Base-by-base conservation (phyloP, 2,329 filamentous ascomycete species). In the Pseudofabraea citricarpa region DNA sequence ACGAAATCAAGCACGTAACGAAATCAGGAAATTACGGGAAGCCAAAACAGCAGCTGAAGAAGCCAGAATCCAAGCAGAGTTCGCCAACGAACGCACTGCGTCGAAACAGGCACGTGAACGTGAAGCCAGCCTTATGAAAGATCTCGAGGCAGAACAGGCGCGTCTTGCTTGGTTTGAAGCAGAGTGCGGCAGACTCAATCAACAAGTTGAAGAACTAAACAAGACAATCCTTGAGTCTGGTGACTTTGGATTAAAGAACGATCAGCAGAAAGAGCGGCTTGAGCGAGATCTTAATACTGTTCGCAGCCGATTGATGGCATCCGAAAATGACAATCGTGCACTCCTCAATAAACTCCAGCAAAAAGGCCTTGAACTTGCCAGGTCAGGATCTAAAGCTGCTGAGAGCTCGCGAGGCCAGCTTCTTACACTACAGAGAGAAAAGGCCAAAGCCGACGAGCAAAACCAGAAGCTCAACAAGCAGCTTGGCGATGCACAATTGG, bases 341-440 rank as follows among this genome's bases (percentile, higher is more conserved):
- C 72, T 98, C n/a, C 75, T 97, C 52, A 97, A 96, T 69, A 97
- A 97, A 66, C 75, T 98, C 15, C 91, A 97, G 58, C 91, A 97
- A 59, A 97, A 97, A 71, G 93, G 94, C 22, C 76, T 98, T 6
- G 91, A 98, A 60, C 94, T 98, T 63, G 91, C 91, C 31, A 81
- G 93, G 36, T 93, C 91, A 1, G 88, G 81, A 47, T 95, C 90
- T 5, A 84, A 85, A 46, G 91, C 87, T 22, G 90, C 79, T 48
- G 91, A 97, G 55, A 87, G 82, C 23, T 87, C 90, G 36, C 83
- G 90, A 27, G 76, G 83, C 2, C 86, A 93, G 53, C 72, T 96
- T 37, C 65, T 79, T 29, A 81, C 83, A 46, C 70, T 96, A 21
- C 89, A 91, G 51, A 79, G 83, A 13, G 91, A 96, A 58, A 97